Evolutionary conservation across 1,284 basidiomycete genomes (phyloP), one percentile per base, ranked within the genome.

Genomic region (Garcileccinum viscosum): DNA sequence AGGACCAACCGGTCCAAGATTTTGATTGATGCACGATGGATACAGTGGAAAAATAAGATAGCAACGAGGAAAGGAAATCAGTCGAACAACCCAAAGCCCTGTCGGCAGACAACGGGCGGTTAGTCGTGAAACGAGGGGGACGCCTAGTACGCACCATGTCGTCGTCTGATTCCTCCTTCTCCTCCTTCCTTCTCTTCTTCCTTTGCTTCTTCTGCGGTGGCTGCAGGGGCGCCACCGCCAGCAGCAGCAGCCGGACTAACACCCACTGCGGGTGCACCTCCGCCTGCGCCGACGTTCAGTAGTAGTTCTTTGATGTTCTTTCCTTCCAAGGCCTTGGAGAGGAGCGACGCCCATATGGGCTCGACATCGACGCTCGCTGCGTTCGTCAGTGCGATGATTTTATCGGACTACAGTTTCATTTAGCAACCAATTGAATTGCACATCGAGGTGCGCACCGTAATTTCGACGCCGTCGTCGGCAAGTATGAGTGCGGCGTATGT

Each of bases 241-340:
- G 44, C 12, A 24, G 82, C 87, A 58, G 83, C 86, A 60, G 84
- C 84, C 61, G 87, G 83, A 65, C 83, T 86, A 72, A 81, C 88
- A 74, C 87, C 90, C 69, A 89, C 89, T 62, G 90, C 90, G 69
- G 93, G 91, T 77, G 90, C 93, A 76, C 88, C 95, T 78, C 93
- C 93, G 75, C 94, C 93, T 65, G 92, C 86, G 77, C 95, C 94
- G 74, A 97, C 93, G 86, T 95, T 97, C 74, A 94, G 94, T 71
- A 98, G 89, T 74, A 99, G 87, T 66, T 97, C 96, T 86, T 96
- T 98, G 80, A 99, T 89, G 84, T 99, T 91, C 90, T 98, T 98
- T 78, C 97, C 97, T 86, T 98, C 97, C 67, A 99, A 92, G 47
- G 97, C 97, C 85, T 99, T 99, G 76, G 97, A 93, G 80, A 99